Evolutionary conservation across 495 filamentous ascomycete genomes (phyloP).

Genomic region (Monascus purpureus): DNA sequence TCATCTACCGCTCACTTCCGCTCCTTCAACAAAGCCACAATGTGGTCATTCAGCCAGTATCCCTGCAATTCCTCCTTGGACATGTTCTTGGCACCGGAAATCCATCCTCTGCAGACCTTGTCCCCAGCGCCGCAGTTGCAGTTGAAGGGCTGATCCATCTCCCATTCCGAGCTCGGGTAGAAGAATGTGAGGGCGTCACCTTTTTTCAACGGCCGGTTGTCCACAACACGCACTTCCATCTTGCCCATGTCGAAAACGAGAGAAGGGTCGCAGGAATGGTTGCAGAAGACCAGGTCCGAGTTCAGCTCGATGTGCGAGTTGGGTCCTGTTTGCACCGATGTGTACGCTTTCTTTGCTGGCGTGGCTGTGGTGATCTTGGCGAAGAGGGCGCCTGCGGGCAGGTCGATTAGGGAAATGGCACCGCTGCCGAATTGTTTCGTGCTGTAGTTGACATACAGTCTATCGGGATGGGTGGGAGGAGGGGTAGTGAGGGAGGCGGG

Average conservation of each 20-base stretch:
- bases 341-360: slow-evolving; percentile 47
- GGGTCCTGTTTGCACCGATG: slow-evolving; percentile 49
- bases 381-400: slow-evolving; percentile 49
- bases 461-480: slow-evolving; percentile 22
- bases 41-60: slow-evolving; percentile 28
- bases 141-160: slow-evolving; percentile 59
- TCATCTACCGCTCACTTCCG: slow-evolving; percentile 4
- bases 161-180: slow-evolving; percentile 65
- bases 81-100: slow-evolving; percentile 22
- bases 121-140: slow-evolving; percentile 42
- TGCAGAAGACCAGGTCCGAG: slow-evolving; percentile 60
- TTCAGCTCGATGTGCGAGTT: slow-evolving; percentile 59
- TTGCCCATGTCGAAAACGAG: slow-evolving; percentile 56
- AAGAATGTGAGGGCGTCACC: slow-evolving; percentile 66
- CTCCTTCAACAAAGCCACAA: slow-evolving; percentile 16
- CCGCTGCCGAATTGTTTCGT: slow-evolving; percentile 42
- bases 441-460: slow-evolving; percentile 22
- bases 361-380: slow-evolving; percentile 39
- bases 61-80: slow-evolving; percentile 11
- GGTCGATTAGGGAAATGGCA: slow-evolving; percentile 43
- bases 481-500: slow-evolving; percentile 1
- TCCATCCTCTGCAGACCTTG: slow-evolving; percentile 16
- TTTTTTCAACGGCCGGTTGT: slow-evolving; percentile 34
- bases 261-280: slow-evolving; percentile 57
- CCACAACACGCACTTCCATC: slow-evolving; percentile 45